Evolutionary conservation across 2,329 filamentous ascomycete species (phyloP).

Genomic region (Paracamarosporium sp.): DNA sequence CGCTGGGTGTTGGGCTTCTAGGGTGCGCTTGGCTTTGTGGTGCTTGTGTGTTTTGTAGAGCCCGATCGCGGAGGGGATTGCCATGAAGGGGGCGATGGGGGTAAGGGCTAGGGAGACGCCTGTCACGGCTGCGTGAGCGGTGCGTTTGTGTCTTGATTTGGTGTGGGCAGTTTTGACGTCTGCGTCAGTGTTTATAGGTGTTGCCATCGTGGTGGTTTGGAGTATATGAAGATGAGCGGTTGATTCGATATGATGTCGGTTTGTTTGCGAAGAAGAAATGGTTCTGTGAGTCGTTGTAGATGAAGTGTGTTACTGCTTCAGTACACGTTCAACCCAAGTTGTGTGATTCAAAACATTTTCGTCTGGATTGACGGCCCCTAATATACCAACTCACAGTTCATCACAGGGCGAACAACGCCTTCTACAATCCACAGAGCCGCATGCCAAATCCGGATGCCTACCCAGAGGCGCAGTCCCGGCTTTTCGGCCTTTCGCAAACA

Average conservation of each 20-base stretch:
- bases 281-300: not conserved
- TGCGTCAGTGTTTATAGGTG: not conserved
- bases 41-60: not conserved
- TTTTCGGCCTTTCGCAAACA: not conserved
- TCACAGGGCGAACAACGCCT: no score
- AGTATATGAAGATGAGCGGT: no score
- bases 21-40: not conserved
- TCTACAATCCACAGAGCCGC: no score
- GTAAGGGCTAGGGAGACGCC: not conserved
- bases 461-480: no score
- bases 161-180: not conserved
- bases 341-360: no score
- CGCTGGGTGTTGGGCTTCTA: not conserved
- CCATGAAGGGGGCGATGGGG: not conserved
- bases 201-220: not conserved
- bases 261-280: no score
- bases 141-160: not conserved
- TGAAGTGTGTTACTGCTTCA: not conserved
- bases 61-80: not conserved
- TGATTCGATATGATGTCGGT: no score
- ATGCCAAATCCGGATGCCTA: no score
- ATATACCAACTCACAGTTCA: no score
- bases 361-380: no score
- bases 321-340: no score
- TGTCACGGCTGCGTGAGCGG: not conserved